Evolutionary conservation across 352 stramenopile species (phyloP).

Genomic region (Pythium aristosporum): DNA sequence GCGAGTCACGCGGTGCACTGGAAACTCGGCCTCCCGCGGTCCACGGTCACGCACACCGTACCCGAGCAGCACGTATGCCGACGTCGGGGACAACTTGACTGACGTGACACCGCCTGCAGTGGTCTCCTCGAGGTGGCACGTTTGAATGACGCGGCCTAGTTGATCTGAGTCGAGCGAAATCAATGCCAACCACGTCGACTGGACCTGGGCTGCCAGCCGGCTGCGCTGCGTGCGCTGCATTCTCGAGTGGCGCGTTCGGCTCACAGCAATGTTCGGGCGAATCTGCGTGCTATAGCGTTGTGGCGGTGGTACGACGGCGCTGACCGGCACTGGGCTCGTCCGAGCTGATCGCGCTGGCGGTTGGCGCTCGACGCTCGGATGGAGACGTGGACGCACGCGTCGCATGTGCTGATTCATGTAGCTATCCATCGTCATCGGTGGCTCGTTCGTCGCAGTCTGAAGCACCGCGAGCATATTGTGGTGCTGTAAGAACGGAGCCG

Average conservation of each 20-base stretch:
- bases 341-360: constrained; percentile 29
- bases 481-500: constrained; percentile 21
- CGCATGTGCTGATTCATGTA: constrained; percentile 85
- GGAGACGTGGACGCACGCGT: constrained; percentile 65
- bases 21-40: constrained; percentile 79
- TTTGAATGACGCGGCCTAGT: constrained; percentile 78
- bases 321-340: constrained; percentile 27
- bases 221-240: constrained; percentile 74
- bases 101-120: constrained; percentile 85
- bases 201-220: constrained; percentile 72
- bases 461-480: constrained; percentile 61
- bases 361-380: constrained; percentile 29
- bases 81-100: constrained; percentile 88
- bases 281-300: constrained; percentile 78
- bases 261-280: constrained; percentile 82
- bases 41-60: constrained; percentile 85
- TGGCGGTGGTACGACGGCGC: constrained; percentile 42
- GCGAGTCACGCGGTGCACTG: constrained; percentile 79
- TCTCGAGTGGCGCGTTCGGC: constrained; percentile 70
- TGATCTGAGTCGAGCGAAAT: constrained; percentile 81
- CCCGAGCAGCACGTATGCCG: constrained; percentile 80
- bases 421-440: constrained; percentile 71
- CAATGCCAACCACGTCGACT: constrained; percentile 84
- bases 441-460: constrained; percentile 57
- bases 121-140: constrained; percentile 76